A percentile compares a stretch with the other conserved stretches of the same genome.
Evolutionary conservation across 2,329 filamentous ascomycete genomes (phyloP).

Genomic region (Diaporthe nobilis): DNA sequence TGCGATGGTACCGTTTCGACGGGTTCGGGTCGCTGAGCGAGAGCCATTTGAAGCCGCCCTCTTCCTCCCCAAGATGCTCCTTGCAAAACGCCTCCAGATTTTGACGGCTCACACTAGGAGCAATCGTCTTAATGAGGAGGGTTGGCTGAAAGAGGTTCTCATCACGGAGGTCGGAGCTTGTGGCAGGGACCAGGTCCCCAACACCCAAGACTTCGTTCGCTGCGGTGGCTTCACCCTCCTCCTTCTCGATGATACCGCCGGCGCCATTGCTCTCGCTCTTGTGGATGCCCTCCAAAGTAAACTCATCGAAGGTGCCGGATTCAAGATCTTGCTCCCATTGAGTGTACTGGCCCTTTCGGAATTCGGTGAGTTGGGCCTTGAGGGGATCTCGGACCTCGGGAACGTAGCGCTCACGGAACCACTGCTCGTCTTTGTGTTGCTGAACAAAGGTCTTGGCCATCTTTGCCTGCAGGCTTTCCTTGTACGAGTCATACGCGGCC

Average conservation of each 20-base stretch:
- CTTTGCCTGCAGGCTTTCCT: constrained; percentile 77
- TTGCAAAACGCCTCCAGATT: constrained; percentile 96
- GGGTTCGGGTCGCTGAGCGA: constrained; percentile 97
- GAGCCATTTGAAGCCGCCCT: constrained; percentile 95
- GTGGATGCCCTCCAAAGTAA: constrained; percentile 92
- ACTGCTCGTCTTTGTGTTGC: constrained; percentile 95
- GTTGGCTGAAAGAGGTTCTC: constrained; percentile 91
- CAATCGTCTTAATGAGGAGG: constrained; percentile 96
- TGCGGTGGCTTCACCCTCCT: constrained; percentile 93
- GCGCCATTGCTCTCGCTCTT: constrained; percentile 92
- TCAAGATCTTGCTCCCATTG: constrained; percentile 94
- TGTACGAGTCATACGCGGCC: constrained; percentile 75
- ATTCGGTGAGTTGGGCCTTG: constrained; percentile 82
- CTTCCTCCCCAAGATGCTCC: constrained; percentile 90
- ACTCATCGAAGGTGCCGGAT: constrained; percentile 90
- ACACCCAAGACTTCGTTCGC: constrained; percentile 94
- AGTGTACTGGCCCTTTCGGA: constrained; percentile 82
- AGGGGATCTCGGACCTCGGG: constrained; percentile 84
- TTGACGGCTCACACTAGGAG: constrained; percentile 92
- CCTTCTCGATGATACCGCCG: constrained; percentile 89
- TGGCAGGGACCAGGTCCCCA: constrained; percentile 87
- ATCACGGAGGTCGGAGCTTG: constrained; percentile 88
- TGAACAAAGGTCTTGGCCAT: constrained; percentile 93
- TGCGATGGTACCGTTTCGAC: constrained; percentile 95
- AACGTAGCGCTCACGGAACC: constrained; percentile 97